Conservation (phyloP, 2,329 filamentous ascomycete genomes). For the Microascus cirrosus region DNA sequence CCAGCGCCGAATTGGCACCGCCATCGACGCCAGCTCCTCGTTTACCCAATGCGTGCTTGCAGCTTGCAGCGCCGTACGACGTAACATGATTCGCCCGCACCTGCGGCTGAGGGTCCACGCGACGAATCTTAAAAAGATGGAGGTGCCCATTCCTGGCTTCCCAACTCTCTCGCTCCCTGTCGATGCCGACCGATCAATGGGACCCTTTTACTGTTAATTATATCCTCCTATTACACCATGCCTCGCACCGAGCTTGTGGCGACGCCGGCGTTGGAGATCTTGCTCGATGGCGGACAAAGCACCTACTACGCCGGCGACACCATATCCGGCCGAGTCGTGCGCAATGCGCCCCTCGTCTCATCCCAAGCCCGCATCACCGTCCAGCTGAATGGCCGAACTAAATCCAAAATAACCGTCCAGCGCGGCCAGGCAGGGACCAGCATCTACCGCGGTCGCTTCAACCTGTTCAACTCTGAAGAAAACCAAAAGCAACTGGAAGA, state of each 20-base stretch:
- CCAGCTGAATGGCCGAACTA: constrained; percentile 13
- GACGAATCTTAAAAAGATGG: background rate
- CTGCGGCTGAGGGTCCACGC: background rate
- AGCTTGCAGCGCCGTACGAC: background rate
- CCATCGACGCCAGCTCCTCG: background rate
- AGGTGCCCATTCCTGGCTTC: background rate
- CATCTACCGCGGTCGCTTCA: constrained; percentile 13
- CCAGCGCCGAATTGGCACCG: background rate
- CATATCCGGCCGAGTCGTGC: constrained; percentile 14
- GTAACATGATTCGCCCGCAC: background rate
- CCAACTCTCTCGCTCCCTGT: background rate
- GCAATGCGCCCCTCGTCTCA: constrained; percentile 11
- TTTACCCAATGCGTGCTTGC: background rate
- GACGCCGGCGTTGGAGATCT: background rate
- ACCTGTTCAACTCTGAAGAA: constrained; percentile 10
- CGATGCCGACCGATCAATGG: background rate
- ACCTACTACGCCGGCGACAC: constrained; percentile 12
- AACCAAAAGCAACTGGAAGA: constrained; percentile 9
- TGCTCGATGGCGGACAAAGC: background rate
- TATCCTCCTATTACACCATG: background rate
- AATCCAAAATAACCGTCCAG: constrained; percentile 12
- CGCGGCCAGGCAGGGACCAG: constrained; percentile 6
- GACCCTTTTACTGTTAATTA: background rate
- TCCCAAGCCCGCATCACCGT: constrained; percentile 11
- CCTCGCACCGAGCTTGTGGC: background rate